A percentile compares a stretch with the other conserved stretches of the same genome.
Conservation (phyloP, 164 flowering plant genomes). For the Platanus orientalis region DNA sequence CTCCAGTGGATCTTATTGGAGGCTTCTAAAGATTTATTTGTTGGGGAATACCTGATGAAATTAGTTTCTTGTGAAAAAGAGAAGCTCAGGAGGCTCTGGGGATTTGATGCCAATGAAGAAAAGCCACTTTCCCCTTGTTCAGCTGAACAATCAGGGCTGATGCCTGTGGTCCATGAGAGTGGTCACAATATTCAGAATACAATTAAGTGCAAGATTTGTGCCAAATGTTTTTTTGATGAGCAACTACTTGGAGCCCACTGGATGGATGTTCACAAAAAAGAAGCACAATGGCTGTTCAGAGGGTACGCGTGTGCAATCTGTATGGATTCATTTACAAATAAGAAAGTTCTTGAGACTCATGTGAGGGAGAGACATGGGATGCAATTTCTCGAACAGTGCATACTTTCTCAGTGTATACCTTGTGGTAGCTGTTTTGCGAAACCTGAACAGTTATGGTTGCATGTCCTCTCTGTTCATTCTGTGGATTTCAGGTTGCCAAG, state of each 20-base stretch:
- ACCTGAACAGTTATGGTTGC: conserved; percentile 72
- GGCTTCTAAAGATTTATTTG: conserved; percentile 62
- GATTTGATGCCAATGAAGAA: conserved; percentile 36
- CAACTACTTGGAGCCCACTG: conserved; percentile 70
- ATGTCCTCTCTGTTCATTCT: conserved; percentile 67
- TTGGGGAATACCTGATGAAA: conserved; percentile 53
- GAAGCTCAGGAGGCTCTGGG: conserved; percentile 70
- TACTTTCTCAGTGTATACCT: conserved; percentile 83
- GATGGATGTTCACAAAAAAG: conserved; percentile 80
- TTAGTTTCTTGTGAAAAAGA: conserved; percentile 73
- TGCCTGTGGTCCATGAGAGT: conserved; percentile 23
- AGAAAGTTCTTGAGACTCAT: conserved; percentile 72
- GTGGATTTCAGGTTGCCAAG: conserved; percentile 44
- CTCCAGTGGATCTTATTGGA: conserved; percentile 86
- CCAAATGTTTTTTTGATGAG: conserved; percentile 53
- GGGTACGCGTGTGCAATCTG: conserved; percentile 97
- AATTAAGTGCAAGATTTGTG: conserved; percentile 77
- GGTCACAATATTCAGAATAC: conserved; percentile 19
- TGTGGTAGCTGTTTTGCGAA: conserved; percentile 77
- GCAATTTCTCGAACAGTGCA: conserved; percentile 62
- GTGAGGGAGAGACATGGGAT: conserved; percentile 80
- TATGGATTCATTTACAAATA: conserved; percentile 79
- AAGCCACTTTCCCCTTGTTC: conserved; percentile 21
- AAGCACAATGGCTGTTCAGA: conserved; percentile 83
- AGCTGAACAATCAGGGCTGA: conserved; percentile 25